A percentile compares a stretch with the other conserved stretches of the same genome.
phyloP scores from a whole-genome alignment of 192 early-diverging fungal species.

The Spizellomyces sp. region DNA sequence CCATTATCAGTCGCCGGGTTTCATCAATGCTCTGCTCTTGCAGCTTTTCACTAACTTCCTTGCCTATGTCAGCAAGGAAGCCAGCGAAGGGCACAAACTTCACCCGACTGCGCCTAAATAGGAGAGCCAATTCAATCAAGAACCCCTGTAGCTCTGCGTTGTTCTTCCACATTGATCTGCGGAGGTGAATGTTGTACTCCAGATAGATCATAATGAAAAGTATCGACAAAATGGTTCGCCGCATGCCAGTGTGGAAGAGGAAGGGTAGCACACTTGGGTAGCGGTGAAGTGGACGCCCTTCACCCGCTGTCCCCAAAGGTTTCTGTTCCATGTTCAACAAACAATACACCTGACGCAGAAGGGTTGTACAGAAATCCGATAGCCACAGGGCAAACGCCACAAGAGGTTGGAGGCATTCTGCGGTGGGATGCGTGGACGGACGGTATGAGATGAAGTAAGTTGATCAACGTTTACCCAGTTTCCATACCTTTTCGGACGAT shows the following conservation, averaged over 20 bases:
- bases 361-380: neutral
- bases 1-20: neutral
- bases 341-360: conserved; percentile 19
- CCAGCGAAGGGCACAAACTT: conserved; percentile 9
- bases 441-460: neutral
- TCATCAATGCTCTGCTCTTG: neutral
- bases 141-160: neutral
- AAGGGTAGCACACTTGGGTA: conserved; percentile 14
- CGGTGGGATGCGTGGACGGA: neutral
- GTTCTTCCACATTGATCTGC: neutral
- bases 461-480: neutral
- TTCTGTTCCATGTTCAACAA: conserved; percentile 17
- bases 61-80: conserved; percentile 4
- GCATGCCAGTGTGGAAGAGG: conserved; percentile 5
- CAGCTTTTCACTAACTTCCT: neutral
- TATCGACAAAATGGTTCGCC: conserved; percentile 1
- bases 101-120: neutral
- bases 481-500: conserved; percentile 12
- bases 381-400: conserved; percentile 13
- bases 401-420: conserved; percentile 22
- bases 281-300: too few relatives aligned
- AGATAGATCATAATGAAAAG: conserved; percentile 9
- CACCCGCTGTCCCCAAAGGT: neutral
- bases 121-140: neutral
- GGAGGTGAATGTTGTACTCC: conserved; percentile 8